A percentile compares a stretch with the other conserved stretches of the same genome.
Conservation (phyloP, 108 stramenopile species). For the Epithemia pelagica region DNA sequence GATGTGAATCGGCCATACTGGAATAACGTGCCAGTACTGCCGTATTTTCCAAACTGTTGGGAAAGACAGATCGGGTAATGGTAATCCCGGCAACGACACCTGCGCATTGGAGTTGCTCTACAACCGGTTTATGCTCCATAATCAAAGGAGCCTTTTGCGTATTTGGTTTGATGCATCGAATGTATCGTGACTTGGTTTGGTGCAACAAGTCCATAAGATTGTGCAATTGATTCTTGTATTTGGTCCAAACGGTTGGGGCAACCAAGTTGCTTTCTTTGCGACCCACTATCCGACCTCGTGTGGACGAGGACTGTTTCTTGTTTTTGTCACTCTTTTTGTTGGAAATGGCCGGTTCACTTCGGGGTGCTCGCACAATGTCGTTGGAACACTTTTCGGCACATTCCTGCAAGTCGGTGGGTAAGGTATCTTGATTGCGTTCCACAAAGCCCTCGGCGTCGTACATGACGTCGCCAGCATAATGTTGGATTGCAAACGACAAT, state of each 20-base stretch:
- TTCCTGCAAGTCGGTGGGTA: slow-evolving; percentile 58
- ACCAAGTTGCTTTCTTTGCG: slow-evolving; percentile 17
- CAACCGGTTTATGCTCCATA: slow-evolving; percentile 73
- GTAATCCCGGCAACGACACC: slow-evolving; percentile 90
- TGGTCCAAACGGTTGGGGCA: slow-evolving; percentile 66
- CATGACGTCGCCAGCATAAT: slow-evolving; percentile 91
- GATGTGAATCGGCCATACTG: slow-evolving; percentile 4
- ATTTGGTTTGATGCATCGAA: slow-evolving; percentile 85
- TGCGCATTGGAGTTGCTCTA: slow-evolving; percentile 91
- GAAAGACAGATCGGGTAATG: slow-evolving; percentile 88
- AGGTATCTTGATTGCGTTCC: slow-evolving; percentile 76
- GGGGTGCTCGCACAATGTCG: slow-evolving; percentile 30
- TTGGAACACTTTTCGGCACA: slow-evolving; percentile 42
- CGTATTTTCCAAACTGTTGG: slow-evolving; percentile 54
- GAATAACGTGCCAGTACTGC: slow-evolving; percentile 4
- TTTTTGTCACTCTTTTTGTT: slow-evolving; percentile 18
- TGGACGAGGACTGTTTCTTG: slow-evolving; percentile 26
- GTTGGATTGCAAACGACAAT: slow-evolving; percentile 80
- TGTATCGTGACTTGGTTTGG: slow-evolving; percentile 70
- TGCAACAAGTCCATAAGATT: slow-evolving; percentile 61
- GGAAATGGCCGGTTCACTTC: slow-evolving; percentile 19
- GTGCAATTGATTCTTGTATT: slow-evolving; percentile 68
- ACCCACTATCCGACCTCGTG: slow-evolving; percentile 1
- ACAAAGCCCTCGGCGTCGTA: slow-evolving; percentile 82
- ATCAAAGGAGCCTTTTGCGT: slow-evolving; percentile 55